phyloP scores from a whole-genome alignment of 306 rosid genomes.

The Cajanus cajan region DNA sequence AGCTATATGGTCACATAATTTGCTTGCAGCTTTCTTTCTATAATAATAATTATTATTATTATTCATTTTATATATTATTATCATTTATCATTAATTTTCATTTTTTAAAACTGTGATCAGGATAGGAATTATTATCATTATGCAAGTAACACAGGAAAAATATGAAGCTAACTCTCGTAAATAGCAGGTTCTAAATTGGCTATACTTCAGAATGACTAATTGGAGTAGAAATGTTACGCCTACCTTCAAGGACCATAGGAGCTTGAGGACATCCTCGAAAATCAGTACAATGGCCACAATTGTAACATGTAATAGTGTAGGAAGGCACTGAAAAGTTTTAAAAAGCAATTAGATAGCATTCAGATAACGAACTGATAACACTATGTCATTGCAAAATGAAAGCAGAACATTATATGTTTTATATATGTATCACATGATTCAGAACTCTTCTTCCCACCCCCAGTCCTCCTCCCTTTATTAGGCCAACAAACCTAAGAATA shows the following conservation, averaged over 20 bases:
- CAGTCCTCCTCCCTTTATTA: background rate
- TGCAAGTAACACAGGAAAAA: no score
- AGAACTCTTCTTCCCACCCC: background rate
- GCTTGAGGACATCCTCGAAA: constrained; percentile 92
- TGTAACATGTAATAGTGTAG: constrained; percentile 63
- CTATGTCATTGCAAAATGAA: background rate
- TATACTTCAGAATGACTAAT: background rate
- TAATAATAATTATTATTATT: background rate
- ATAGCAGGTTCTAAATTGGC: background rate
- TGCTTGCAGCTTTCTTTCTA: background rate
- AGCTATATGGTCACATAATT: background rate
- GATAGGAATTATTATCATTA: background rate
- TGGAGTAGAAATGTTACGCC: background rate
- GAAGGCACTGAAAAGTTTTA: constrained; percentile 81
- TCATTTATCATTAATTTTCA: no score
- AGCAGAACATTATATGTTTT: background rate
- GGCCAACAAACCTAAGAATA: background rate
- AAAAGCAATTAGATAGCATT: background rate
- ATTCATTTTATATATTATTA: no score
- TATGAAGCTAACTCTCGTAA: background rate
- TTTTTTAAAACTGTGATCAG: no score
- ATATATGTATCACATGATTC: background rate
- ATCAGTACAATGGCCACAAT: constrained; percentile 93
- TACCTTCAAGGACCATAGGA: constrained; percentile 80
- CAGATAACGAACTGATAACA: background rate